These are phyloP conservation scores for Astrothelium subdiscretum DNA, from an alignment of 495 filamentous ascomycete genomes.

Conservation along the genomic window DNA sequence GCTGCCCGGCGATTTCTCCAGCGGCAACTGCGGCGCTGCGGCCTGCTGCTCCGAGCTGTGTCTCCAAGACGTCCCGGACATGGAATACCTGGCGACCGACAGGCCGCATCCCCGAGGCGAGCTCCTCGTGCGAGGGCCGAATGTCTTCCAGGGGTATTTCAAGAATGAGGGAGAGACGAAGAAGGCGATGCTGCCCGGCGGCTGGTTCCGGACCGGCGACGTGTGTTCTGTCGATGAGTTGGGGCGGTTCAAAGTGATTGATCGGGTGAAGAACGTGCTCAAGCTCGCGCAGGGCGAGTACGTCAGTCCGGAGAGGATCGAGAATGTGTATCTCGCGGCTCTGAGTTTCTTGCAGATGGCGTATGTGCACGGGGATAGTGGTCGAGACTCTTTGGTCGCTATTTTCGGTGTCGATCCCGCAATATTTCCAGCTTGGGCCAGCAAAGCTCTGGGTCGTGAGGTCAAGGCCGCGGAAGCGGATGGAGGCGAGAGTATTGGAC, in stretches of 20 bases:
- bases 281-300: constrained; percentile 98
- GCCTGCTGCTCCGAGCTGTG: constrained; percentile 60
- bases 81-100: constrained; percentile 86
- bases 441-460: constrained; percentile 56
- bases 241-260: constrained; percentile 85
- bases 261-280: constrained; percentile 95
- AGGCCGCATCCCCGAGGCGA: constrained; percentile 90
- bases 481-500: background rate
- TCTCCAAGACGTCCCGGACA: constrained; percentile 79
- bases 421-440: constrained; percentile 65
- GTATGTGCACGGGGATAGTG: constrained; percentile 84
- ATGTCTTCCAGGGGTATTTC: constrained; percentile 75
- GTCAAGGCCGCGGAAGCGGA: constrained; percentile 44
- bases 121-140: constrained; percentile 67
- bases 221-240: constrained; percentile 71
- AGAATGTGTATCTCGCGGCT: constrained; percentile 82
- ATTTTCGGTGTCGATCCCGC: constrained; percentile 81
- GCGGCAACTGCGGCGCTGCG: constrained; percentile 73
- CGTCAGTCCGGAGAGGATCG: constrained; percentile 91
- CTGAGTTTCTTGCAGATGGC: constrained; percentile 63
- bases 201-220: constrained; percentile 96
- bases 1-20: constrained; percentile 51
- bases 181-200: constrained; percentile 72
- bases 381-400: constrained; percentile 71
- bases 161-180: constrained; percentile 77